Percentiles rank a stretch among this genome's conserved stretches.
Evolutionary conservation across 306 rosid species (phyloP).

Genomic region (Astragalus glycyphyllos): DNA sequence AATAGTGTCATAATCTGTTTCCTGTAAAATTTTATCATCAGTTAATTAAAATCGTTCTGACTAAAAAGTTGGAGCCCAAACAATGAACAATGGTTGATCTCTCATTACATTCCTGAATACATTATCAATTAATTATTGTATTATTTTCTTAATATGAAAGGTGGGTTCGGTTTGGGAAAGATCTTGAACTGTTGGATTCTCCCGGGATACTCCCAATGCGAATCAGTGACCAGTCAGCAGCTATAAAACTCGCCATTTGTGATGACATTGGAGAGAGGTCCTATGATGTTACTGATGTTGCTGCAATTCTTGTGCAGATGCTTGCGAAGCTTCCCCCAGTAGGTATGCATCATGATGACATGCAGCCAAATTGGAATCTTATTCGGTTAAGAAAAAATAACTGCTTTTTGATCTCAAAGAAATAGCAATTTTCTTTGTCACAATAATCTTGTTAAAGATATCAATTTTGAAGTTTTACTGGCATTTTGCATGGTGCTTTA

Average conservation of each 20-base stretch:
- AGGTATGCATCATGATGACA: conserved; percentile 54
- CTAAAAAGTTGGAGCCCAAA: conserved; percentile 30
- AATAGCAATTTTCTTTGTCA: conserved; percentile 18
- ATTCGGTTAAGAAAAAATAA: conserved; percentile 14
- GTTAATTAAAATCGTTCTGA: background rate
- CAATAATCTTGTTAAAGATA: background rate
- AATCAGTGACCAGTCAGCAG: conserved; percentile 92
- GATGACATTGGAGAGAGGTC: conserved; percentile 97
- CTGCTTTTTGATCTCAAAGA: background rate
- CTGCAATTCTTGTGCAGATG: conserved; percentile 91
- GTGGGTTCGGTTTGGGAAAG: conserved; percentile 97
- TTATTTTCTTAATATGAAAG: conserved; percentile 48
- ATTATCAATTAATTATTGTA: conserved; percentile 16
- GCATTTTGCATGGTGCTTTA: background rate
- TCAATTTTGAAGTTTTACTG: background rate
- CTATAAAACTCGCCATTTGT: conserved; percentile 95
- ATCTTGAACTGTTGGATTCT: conserved; percentile 91
- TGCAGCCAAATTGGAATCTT: conserved; percentile 27
- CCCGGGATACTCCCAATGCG: conserved; percentile 96
- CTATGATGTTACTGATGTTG: conserved; percentile 80
- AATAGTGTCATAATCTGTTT: conserved; percentile 24
- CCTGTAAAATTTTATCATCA: background rate
- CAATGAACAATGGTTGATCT: conserved; percentile 31
- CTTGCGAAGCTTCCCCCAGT: conserved; percentile 75
- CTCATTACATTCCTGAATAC: background rate